Evolutionary conservation across 2,329 filamentous ascomycete genomes (phyloP).

Genomic region (Rutstroemia sp.): DNA sequence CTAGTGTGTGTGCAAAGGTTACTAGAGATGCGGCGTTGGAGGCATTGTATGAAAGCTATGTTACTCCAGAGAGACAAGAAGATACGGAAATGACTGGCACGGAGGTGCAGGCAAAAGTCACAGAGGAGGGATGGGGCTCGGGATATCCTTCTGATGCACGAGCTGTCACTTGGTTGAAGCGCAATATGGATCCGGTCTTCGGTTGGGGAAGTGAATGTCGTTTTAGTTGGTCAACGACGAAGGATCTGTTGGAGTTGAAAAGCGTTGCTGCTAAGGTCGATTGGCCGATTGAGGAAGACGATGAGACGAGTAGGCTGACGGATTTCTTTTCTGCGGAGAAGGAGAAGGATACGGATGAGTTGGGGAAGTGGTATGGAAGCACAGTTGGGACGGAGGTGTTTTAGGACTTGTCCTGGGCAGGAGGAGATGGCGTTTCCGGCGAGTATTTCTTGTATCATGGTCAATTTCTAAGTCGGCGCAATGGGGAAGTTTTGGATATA

Average conservation of each 20-base stretch:
- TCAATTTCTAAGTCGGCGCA: not conserved
- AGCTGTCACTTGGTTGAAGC: conserved; percentile 73
- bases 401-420: conserved; percentile 13
- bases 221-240: conserved; percentile 93
- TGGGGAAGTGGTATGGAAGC: conserved; percentile 73
- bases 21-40: conserved; percentile 87
- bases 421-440: not conserved
- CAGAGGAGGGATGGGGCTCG: conserved; percentile 65
- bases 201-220: conserved; percentile 91
- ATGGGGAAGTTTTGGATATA: not conserved
- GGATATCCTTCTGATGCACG: conserved; percentile 86
- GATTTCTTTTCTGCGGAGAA: conserved; percentile 56
- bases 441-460: not conserved
- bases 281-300: conserved; percentile 72
- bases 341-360: conserved; percentile 42
- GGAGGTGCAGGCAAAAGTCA: conserved; percentile 25
- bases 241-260: conserved; percentile 72
- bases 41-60: conserved; percentile 50
- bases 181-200: conserved; percentile 86
- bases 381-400: conserved; percentile 26
- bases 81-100: conserved; percentile 18
- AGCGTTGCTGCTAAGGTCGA: conserved; percentile 63
- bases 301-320: conserved; percentile 61
- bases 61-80: conserved; percentile 27
- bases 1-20: conserved; percentile 92